These are phyloP conservation scores for Lodderomyces pseudojiufengensis DNA, from an alignment of 1,139 yeast species.

Conservation along the genomic window DNA sequence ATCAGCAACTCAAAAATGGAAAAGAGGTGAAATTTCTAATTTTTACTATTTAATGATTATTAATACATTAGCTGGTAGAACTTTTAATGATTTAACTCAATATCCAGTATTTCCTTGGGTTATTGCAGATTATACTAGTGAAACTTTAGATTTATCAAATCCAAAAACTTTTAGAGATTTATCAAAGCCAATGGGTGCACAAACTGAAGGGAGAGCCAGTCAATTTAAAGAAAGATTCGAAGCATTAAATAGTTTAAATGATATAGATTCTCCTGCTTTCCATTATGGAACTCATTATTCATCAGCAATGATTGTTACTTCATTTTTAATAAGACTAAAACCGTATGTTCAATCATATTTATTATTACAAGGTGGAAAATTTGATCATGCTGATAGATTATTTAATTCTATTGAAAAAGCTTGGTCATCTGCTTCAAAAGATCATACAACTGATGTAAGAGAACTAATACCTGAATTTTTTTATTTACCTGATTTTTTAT, in stretches of 20 bases:
- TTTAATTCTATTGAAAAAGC: slow-evolving; percentile 70
- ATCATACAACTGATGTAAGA: slow-evolving; percentile 80
- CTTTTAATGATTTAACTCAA: slow-evolving; percentile 82
- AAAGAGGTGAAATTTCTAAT: slow-evolving; percentile 70
- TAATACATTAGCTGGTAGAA: slow-evolving; percentile 81
- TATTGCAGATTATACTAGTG: slow-evolving; percentile 72
- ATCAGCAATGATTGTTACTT: slow-evolving; percentile 86
- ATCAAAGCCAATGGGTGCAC: slow-evolving; percentile 90
- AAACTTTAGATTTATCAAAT: slow-evolving; percentile 55
- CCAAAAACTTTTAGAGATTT: slow-evolving; percentile 67
- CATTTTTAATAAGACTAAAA: slow-evolving; percentile 66
- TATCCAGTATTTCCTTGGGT: slow-evolving; percentile 93
- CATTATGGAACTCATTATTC: slow-evolving; percentile 93
- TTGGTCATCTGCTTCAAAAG: slow-evolving; percentile 75
- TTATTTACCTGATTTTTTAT: slow-evolving; percentile 71
- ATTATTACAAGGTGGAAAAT: slow-evolving; percentile 77
- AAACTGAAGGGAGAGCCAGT: slow-evolving; percentile 51
- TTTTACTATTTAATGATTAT: slow-evolving; percentile 75
- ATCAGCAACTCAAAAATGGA: slow-evolving; percentile 68
- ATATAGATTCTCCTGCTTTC: slow-evolving; percentile 64
- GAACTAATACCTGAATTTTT: slow-evolving; percentile 84
- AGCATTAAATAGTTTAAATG: slow-evolving; percentile 54
- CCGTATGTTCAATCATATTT: slow-evolving; percentile 80
- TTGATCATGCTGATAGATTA: slow-evolving; percentile 81
- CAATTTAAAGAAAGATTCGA: slow-evolving; percentile 68